Conservation (phyloP, 2,329 filamentous ascomycete genomes). For the Cercospora citrullina region DNA sequence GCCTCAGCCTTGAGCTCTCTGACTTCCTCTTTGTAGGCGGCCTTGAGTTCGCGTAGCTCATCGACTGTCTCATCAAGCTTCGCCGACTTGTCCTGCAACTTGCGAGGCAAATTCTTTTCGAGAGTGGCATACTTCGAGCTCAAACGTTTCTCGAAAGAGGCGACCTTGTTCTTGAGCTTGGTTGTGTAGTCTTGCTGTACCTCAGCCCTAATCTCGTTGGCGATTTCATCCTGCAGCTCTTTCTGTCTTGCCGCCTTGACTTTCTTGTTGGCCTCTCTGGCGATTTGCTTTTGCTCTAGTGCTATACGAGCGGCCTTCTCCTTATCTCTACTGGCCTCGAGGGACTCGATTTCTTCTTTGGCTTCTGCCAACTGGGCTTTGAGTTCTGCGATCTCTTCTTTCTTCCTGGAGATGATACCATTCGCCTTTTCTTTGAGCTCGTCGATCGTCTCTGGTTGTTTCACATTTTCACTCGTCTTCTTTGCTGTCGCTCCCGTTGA, state of each 20-base stretch:
- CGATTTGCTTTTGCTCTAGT: not conserved
- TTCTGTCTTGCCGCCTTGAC: slow-evolving; percentile 2
- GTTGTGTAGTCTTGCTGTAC: slow-evolving; percentile 8
- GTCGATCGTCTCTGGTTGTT: not conserved
- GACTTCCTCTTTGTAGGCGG: slow-evolving; percentile 18
- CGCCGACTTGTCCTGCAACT: slow-evolving; percentile 10
- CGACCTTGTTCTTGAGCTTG: slow-evolving; percentile 5
- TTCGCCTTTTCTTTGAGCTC: slow-evolving; percentile 7
- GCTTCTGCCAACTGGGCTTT: not conserved
- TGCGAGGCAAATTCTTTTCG: slow-evolving; percentile 3
- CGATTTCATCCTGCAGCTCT: not conserved
- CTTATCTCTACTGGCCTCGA: slow-evolving; percentile 3
- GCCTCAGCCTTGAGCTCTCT: slow-evolving; percentile 16
- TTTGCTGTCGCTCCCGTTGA: not conserved
- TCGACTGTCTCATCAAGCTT: slow-evolving; percentile 2
- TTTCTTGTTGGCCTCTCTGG: slow-evolving; percentile 5
- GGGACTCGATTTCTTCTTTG: not conserved
- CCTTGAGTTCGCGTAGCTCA: not conserved
- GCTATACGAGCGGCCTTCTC: not conserved
- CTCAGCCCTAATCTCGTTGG: slow-evolving; percentile 7
- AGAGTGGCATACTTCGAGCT: slow-evolving; percentile 13
- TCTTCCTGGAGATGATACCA: not conserved
- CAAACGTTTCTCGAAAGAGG: slow-evolving; percentile 10
- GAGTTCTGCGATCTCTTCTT: slow-evolving; percentile 1
- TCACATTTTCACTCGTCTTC: not conserved